Base-by-base conservation (phyloP, 805 yeast genomes). In the Wickerhamiella parazyma region DNA sequence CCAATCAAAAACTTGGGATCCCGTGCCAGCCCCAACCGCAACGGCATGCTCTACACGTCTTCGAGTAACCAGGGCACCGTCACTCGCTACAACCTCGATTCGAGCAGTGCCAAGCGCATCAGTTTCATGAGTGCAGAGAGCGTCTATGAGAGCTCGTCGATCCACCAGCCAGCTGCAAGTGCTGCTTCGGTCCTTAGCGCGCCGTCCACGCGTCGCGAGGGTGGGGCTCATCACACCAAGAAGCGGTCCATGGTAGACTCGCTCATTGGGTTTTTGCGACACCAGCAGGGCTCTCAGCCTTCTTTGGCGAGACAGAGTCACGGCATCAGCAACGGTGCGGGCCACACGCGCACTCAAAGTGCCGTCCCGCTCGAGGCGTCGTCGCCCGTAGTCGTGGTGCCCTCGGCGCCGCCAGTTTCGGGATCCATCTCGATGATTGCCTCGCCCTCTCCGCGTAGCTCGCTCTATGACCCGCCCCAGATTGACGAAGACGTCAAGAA, bases 21-120 rank as follows among this genome's bases (percentile, higher is more conserved):
- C 16, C 22, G 21, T 17, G 18, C 21, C 24, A 17, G 20, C 17
- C 21, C 16, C 34, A 31, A 36, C n/a, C 41, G 38, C 38, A 38
- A 33, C 22, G 46, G 40, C 16, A 31, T 43, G 35, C 24, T 33
- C 20, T 38, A 22, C 26, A 38, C 43, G 20, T 21, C 43, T 2
- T 38, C 46, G 6, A 17, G 18, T n/a, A 17, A 16, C 16, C 29
- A 39, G 4, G 46, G 46, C n/a, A n/a, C 17, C 5, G 46, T 44
- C 14, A 6, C 34, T 6, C 20, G 34, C 24, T 39, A 14, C 26
- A 6, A 20, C 10, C 31, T 22, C 6, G 42, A 39, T 9, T 24
- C 42, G 4, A 16, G 18, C 16, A 20, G 37, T 6, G 33, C 24
- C 18, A 33, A 33, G 18, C 42, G 42, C 10, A 22, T 22, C 14